Evolutionary conservation across 1,284 basidiomycete genomes (phyloP).

Genomic region (Coriolopsis trogii): DNA sequence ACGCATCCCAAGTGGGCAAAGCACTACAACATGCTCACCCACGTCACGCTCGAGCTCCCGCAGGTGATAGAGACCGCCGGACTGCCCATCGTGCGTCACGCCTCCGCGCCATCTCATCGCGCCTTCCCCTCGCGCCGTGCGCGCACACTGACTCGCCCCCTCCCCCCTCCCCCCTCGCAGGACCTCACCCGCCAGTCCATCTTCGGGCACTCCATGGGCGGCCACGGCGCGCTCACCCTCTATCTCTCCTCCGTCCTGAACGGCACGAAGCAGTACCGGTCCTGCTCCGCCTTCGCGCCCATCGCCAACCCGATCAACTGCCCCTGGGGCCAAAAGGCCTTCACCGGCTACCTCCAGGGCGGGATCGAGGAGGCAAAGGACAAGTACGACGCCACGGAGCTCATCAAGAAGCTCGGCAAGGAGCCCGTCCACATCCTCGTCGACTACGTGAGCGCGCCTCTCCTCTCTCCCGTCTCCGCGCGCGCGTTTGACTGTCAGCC

Average conservation of each 20-base stretch:
- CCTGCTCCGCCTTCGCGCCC: conserved; percentile 93
- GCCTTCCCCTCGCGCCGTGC: conserved; percentile 27
- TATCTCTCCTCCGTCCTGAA: conserved; percentile 71
- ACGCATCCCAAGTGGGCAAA: conserved; percentile 79
- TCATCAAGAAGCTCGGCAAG: conserved; percentile 64
- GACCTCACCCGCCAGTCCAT: conserved; percentile 77
- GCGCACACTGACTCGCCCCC: conserved; percentile 18
- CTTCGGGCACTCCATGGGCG: conserved; percentile 91
- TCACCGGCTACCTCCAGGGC: conserved; percentile 84
- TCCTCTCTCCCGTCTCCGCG: not conserved
- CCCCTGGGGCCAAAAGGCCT: conserved; percentile 94
- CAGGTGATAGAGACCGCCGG: conserved; percentile 69
- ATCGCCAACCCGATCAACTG: conserved; percentile 88
- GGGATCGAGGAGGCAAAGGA: conserved; percentile 77
- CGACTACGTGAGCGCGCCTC: conserved; percentile 67
- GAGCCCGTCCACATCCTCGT: conserved; percentile 81
- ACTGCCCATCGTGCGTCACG: conserved; percentile 62
- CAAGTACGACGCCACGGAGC: conserved; percentile 84
- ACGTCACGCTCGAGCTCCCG: conserved; percentile 84
- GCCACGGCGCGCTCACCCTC: conserved; percentile 91
- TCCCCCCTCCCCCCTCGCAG: conserved; percentile 37
- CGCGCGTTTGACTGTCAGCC: not conserved
- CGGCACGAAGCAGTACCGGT: conserved; percentile 69
- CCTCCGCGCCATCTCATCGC: not conserved
- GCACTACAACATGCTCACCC: conserved; percentile 91